Conservation (phyloP, 306 rosid genomes). For the Sesbania bispinosa region DNA sequence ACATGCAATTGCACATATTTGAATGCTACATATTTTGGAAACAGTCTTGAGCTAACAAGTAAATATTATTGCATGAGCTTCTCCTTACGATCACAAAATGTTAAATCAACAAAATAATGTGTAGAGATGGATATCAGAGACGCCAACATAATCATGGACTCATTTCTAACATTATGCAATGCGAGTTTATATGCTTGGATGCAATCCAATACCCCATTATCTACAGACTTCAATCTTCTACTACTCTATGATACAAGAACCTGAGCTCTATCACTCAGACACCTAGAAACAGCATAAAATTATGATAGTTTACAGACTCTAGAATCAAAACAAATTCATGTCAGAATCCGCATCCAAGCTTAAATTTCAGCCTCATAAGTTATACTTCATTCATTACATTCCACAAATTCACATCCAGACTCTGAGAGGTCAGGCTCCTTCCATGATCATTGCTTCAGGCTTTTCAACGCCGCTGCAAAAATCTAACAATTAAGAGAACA, state of each 20-base stretch:
- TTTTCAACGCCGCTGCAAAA: slow-evolving; percentile 50
- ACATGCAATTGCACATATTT: neutral
- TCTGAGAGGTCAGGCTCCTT: slow-evolving; percentile 7
- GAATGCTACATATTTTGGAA: neutral
- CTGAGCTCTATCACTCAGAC: slow-evolving; percentile 10
- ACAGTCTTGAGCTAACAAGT: neutral
- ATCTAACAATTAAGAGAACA: slow-evolving; percentile 27
- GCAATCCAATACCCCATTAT: slow-evolving; percentile 1
- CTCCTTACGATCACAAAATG: no score
- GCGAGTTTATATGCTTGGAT: neutral
- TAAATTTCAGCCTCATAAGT: neutral
- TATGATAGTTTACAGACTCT: neutral
- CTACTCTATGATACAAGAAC: slow-evolving; percentile 11
- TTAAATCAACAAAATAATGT: no score
- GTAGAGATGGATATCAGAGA: slow-evolving; percentile 1
- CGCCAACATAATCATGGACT: neutral
- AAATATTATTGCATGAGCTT: no score
- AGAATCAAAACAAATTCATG: neutral
- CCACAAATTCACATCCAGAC: slow-evolving; percentile 7
- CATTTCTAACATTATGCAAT: neutral
- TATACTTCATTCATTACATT: slow-evolving; percentile 2
- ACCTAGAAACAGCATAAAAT: neutral
- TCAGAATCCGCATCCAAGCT: slow-evolving; percentile 14
- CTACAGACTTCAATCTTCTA: neutral
- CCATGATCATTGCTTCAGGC: slow-evolving; percentile 34